phyloP scores from a whole-genome alignment of 140 eudicot species.

The Oenanthe javanica region DNA sequence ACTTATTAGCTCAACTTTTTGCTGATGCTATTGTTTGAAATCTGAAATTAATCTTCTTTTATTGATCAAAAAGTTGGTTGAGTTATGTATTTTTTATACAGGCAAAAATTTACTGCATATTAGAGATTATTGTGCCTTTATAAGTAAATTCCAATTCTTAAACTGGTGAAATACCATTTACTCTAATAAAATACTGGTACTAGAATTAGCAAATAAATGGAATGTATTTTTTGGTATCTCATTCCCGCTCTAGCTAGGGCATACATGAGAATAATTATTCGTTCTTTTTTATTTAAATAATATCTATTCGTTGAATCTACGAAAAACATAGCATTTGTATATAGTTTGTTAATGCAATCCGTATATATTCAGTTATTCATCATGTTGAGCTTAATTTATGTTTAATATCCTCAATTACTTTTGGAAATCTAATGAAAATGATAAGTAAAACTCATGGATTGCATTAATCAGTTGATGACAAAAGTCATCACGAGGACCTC shows the following conservation, averaged over 20 bases:
- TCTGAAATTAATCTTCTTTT: neutral
- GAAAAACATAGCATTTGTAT: neutral
- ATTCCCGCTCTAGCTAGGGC: neutral
- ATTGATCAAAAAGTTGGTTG: neutral
- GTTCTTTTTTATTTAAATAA: neutral
- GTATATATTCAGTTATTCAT: neutral
- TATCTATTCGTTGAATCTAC: neutral
- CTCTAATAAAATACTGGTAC: neutral
- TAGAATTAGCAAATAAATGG: neutral
- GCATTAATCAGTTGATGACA: slow-evolving; percentile 44
- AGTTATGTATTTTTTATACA: neutral
- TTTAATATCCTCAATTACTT: neutral
- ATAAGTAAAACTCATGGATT: slow-evolving; percentile 15
- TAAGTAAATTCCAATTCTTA: neutral
- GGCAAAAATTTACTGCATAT: neutral
- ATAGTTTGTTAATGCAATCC: neutral
- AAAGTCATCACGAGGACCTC: slow-evolving; percentile 55
- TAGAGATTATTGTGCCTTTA: neutral
- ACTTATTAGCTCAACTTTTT: neutral
- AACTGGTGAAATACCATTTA: neutral
- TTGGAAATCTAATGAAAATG: neutral
- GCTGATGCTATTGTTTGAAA: neutral
- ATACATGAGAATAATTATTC: neutral
- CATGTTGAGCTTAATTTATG: neutral
- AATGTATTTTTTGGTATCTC: neutral